Conservation (phyloP, 371 early-diverging fungal species). For the Actinomucor elegans region DNA sequence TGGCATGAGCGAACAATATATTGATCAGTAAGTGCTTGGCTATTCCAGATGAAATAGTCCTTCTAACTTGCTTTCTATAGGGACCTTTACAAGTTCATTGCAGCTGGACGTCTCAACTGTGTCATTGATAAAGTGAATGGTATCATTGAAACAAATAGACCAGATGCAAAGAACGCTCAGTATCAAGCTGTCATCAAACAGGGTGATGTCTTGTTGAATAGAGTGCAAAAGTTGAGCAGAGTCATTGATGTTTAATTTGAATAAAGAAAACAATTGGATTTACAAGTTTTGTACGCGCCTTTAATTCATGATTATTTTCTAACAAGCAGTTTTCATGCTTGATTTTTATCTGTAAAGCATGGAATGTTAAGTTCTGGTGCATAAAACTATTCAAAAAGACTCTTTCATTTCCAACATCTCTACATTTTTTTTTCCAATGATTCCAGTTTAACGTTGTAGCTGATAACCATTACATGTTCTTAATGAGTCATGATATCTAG, state of each 20-base stretch:
- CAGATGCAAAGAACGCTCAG: slow-evolving; percentile 95
- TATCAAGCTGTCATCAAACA: slow-evolving; percentile 96
- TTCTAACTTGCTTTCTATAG: slow-evolving; percentile 28
- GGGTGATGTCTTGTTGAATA: slow-evolving; percentile 93
- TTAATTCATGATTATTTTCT: no score
- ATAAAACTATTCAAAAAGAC: no score
- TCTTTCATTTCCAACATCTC: no score
- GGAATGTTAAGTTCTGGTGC: no score
- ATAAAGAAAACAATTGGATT: no score
- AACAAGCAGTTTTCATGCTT: no score
- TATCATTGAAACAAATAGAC: slow-evolving; percentile 95
- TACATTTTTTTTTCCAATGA: no score
- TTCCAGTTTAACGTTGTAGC: no score
- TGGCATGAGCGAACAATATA: slow-evolving; percentile 94
- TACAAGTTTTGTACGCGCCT: no score
- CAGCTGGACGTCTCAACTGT: slow-evolving; percentile 95
- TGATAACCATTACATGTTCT: no score
- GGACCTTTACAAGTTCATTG: slow-evolving; percentile 95
- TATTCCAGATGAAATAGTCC: background rate
- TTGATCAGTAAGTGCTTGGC: slow-evolving; percentile 73
- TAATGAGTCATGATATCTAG: no score
- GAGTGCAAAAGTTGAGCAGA: slow-evolving; percentile 94
- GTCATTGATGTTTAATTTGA: slow-evolving; percentile 85
- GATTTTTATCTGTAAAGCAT: no score
- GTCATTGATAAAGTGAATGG: slow-evolving; percentile 99